phyloP scores from a whole-genome alignment of 225 moss, liverwort and hornwort species.

The Neckera pumila region DNA sequence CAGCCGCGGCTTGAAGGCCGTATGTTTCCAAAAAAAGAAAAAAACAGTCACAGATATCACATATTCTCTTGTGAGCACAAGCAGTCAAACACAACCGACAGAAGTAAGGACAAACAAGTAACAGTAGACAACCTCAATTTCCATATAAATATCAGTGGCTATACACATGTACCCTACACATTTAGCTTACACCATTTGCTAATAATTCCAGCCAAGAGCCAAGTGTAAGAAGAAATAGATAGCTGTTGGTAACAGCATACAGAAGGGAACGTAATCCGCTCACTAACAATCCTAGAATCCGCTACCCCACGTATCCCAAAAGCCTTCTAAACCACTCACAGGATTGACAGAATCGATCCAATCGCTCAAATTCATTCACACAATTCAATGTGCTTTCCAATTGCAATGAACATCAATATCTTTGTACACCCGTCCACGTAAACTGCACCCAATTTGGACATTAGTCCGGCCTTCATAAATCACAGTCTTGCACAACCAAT shows the following conservation, averaged over 20 bases:
- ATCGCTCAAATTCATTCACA: background rate
- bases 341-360: background rate
- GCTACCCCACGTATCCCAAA: background rate
- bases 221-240: background rate
- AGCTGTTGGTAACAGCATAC: background rate
- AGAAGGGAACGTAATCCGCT: background rate
- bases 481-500: background rate
- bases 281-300: background rate
- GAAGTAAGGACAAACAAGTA: background rate
- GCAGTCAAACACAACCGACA: no score
- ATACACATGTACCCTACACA: background rate
- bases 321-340: background rate
- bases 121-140: background rate
- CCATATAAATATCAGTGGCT: background rate
- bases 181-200: background rate
- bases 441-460: conserved; percentile 6
- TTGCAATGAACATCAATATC: background rate
- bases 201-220: background rate
- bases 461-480: background rate
- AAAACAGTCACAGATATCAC: background rate
- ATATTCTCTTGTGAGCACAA: background rate
- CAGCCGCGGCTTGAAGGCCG: no score
- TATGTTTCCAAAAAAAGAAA: no score
- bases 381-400: conserved; percentile 1
- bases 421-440: background rate